Percentiles rank a stretch among this genome's conserved stretches.
Conservation (phyloP, 768 basidiomycete genomes). For the Suillus weaverae region DNA sequence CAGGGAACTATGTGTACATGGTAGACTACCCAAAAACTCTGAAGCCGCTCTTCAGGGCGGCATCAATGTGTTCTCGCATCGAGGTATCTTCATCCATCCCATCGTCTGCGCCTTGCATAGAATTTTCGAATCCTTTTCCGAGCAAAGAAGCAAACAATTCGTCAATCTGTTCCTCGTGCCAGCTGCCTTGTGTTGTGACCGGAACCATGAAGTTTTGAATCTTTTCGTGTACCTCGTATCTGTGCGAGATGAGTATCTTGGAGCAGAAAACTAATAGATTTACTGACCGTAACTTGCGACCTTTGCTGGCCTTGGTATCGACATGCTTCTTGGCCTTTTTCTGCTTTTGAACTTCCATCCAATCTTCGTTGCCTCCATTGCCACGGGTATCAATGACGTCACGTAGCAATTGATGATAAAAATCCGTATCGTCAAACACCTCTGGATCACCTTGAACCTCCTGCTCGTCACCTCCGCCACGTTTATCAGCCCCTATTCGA, state of each 20-base stretch:
- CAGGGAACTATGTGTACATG: slow-evolving; percentile 2
- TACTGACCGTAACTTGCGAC: slow-evolving; percentile 81
- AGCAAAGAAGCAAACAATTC: slow-evolving; percentile 89
- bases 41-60: slow-evolving; percentile 47
- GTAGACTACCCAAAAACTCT: slow-evolving; percentile 55
- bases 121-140: slow-evolving; percentile 65
- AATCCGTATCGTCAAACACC: slow-evolving; percentile 87
- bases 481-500: slow-evolving; percentile 43
- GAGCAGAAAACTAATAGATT: background rate
- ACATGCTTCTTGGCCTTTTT: slow-evolving; percentile 82
- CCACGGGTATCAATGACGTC: slow-evolving; percentile 81
- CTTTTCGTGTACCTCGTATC: slow-evolving; percentile 95
- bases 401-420: slow-evolving; percentile 88
- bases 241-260: slow-evolving; percentile 27
- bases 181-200: slow-evolving; percentile 60
- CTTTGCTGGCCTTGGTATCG: slow-evolving; percentile 96
- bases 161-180: slow-evolving; percentile 97
- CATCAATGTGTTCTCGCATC: slow-evolving; percentile 33
- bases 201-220: slow-evolving; percentile 97
- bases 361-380: slow-evolving; percentile 53
- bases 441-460: slow-evolving; percentile 43
- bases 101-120: slow-evolving; percentile 26
- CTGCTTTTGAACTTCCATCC: slow-evolving; percentile 64
- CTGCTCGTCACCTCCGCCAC: slow-evolving; percentile 31
- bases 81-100: slow-evolving; percentile 25